phyloP scores from a whole-genome alignment of 2,329 filamentous ascomycete species.

The Truncatella angustata region DNA sequence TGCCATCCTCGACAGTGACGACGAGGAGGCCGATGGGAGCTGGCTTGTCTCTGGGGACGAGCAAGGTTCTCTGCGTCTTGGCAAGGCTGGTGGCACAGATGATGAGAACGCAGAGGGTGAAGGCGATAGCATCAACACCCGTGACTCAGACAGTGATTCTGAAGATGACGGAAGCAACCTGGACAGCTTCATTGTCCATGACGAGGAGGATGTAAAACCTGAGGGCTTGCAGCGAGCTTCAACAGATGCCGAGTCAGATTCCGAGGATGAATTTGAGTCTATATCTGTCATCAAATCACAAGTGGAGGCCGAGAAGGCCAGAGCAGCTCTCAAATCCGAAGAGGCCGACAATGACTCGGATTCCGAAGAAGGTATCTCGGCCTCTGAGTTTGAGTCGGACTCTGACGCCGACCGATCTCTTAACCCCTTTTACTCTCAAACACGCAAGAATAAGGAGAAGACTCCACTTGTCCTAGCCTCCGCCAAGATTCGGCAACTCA shows the following conservation, averaged over 20 bases:
- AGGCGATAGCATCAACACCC: slow-evolving; percentile 72
- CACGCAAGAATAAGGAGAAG: slow-evolving; percentile 39
- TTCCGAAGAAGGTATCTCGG: slow-evolving; percentile 33
- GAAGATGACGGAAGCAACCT: slow-evolving; percentile 47
- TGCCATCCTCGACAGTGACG: slow-evolving; percentile 65
- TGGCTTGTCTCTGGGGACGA: slow-evolving; percentile 77
- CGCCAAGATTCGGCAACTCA: slow-evolving; percentile 86
- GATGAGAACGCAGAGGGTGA: slow-evolving; percentile 87
- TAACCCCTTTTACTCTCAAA: slow-evolving; percentile 21
- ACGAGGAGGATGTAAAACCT: slow-evolving; percentile 34
- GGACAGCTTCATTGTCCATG: slow-evolving; percentile 54
- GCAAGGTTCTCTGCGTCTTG: slow-evolving; percentile 58
- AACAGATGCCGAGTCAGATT: slow-evolving; percentile 26
- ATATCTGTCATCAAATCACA: slow-evolving; percentile 23
- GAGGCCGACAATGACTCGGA: slow-evolving; percentile 18
- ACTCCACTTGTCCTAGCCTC: slow-evolving; percentile 63
- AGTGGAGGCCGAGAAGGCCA: slow-evolving; percentile 17
- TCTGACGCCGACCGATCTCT: slow-evolving; percentile 36
- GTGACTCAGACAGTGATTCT: slow-evolving; percentile 60
- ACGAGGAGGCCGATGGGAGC: slow-evolving; percentile 68
- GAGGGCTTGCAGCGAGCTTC: slow-evolving; percentile 25
- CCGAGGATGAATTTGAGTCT: slow-evolving; percentile 28
- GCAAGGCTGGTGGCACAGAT: slow-evolving; percentile 78
- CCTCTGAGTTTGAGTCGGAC: slow-evolving; percentile 38
- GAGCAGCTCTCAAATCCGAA: slow-evolving; percentile 16